These are phyloP conservation scores for Aspergillus sp. DNA, from an alignment of 2,329 filamentous ascomycete genomes.

Conservation along the genomic window DNA sequence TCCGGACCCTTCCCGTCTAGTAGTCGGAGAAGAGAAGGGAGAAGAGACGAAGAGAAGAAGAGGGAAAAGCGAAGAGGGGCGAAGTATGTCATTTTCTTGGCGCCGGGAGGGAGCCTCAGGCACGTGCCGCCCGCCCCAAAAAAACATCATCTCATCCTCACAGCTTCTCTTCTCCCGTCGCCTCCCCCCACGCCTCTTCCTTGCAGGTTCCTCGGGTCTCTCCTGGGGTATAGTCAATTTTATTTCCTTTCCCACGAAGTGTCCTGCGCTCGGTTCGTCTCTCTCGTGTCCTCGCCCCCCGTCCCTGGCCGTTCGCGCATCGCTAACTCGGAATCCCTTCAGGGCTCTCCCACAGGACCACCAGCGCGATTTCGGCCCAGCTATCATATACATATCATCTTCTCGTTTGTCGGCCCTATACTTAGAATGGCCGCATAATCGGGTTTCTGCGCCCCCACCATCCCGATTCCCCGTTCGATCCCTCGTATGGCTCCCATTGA, in stretches of 20 bases:
- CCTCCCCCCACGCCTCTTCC: slow-evolving; percentile 5
- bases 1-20: slow-evolving; percentile 19
- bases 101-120: slow-evolving; percentile 22
- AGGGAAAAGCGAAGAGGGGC: slow-evolving; percentile 11
- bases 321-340: slow-evolving; percentile 7
- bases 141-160: slow-evolving; percentile 28
- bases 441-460: slow-evolving; percentile 18
- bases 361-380: slow-evolving; percentile 5
- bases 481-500: slow-evolving; percentile 42
- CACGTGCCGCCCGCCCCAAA: slow-evolving; percentile 23
- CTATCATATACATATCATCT: not conserved
- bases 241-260: not conserved
- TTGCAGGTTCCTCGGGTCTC: slow-evolving; percentile 1
- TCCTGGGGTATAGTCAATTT: slow-evolving; percentile 1
- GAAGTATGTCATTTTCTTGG: slow-evolving; percentile 26
- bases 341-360: slow-evolving; percentile 8
- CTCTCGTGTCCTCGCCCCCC: not conserved
- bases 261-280: slow-evolving; percentile 7
- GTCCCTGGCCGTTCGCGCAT: slow-evolving; percentile 4
- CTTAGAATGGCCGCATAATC: slow-evolving; percentile 38
- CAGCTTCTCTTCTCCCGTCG: slow-evolving; percentile 16
- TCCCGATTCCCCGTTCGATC: slow-evolving; percentile 20
- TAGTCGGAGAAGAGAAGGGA: slow-evolving; percentile 1
- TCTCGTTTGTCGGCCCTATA: slow-evolving; percentile 15
- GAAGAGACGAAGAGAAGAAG: slow-evolving; percentile 12